Conservation (phyloP, 768 basidiomycete species). For the Suillus alpinus region DNA sequence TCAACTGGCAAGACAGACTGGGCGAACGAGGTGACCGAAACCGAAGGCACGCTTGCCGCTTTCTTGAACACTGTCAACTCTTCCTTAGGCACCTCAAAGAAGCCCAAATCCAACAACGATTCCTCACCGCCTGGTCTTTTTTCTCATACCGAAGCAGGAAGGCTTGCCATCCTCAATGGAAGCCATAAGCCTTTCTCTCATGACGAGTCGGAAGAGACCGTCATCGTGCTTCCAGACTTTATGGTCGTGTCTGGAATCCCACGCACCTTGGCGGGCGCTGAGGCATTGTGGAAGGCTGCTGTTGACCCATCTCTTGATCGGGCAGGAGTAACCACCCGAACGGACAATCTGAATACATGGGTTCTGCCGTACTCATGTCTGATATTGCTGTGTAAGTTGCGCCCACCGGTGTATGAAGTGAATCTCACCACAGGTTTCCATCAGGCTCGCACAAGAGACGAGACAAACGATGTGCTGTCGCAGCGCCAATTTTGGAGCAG, state of each 20-base stretch:
- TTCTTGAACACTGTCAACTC: slow-evolving; percentile 33
- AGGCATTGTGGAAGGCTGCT: slow-evolving; percentile 61
- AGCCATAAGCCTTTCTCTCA: slow-evolving; percentile 68
- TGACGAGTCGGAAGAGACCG: slow-evolving; percentile 63
- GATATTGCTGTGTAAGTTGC: slow-evolving; percentile 77
- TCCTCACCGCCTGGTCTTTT: slow-evolving; percentile 50
- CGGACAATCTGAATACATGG: slow-evolving; percentile 62
- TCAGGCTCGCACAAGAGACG: slow-evolving; percentile 90
- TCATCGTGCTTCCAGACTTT: slow-evolving; percentile 92
- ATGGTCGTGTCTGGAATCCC: slow-evolving; percentile 76
- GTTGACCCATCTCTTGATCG: slow-evolving; percentile 59
- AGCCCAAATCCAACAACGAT: slow-evolving; percentile 9
- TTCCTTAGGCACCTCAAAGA: slow-evolving; percentile 11
- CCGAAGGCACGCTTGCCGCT: slow-evolving; percentile 67
- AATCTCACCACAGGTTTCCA: not conserved
- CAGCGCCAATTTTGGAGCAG: slow-evolving; percentile 79
- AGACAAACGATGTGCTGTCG: slow-evolving; percentile 89
- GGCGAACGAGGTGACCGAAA: slow-evolving; percentile 76
- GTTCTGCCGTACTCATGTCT: slow-evolving; percentile 87
- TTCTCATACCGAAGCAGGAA: slow-evolving; percentile 48
- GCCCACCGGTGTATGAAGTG: not conserved
- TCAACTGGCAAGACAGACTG: slow-evolving; percentile 91
- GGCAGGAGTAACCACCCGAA: slow-evolving; percentile 40
- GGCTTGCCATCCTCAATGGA: slow-evolving; percentile 77
- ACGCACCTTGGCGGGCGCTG: slow-evolving; percentile 60